phyloP scores from a whole-genome alignment of 169 alveolate species.

The Plasmodium fragile region DNA sequence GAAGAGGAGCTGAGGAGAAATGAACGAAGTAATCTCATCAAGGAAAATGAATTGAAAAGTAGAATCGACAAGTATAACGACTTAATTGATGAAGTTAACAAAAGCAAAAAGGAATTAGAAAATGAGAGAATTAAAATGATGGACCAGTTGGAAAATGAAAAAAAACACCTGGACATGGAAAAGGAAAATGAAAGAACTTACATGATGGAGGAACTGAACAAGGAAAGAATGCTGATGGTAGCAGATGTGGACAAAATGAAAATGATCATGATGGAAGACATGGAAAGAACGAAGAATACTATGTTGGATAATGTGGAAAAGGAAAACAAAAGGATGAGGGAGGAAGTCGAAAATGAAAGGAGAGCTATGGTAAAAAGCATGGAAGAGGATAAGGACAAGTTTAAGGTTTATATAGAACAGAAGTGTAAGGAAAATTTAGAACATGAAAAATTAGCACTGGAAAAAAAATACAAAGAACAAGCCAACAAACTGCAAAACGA shows the following conservation, averaged over 20 bases:
- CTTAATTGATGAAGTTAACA: constrained; percentile 52
- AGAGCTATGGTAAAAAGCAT: constrained; percentile 31
- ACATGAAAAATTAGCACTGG: constrained; percentile 40
- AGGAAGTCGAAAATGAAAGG: constrained; percentile 61
- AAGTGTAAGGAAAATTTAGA: constrained; percentile 50
- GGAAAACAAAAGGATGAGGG: constrained; percentile 32
- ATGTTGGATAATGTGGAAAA: constrained; percentile 66
- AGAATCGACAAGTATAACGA: constrained; percentile 73
- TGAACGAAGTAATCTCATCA: constrained; percentile 49
- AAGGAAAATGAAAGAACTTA: constrained; percentile 50
- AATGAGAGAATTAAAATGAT: constrained; percentile 51
- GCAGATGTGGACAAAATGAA: constrained; percentile 65
- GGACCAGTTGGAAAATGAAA: constrained; percentile 44
- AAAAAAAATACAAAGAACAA: constrained; percentile 47
- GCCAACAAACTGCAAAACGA: constrained; percentile 37
- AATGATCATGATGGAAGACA: constrained; percentile 54
- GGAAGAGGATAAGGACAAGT: constrained; percentile 59
- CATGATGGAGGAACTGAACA: constrained; percentile 60
- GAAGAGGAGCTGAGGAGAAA: constrained; percentile 74
- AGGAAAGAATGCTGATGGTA: constrained; percentile 56
- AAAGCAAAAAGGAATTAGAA: constrained; percentile 53
- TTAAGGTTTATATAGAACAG: constrained; percentile 14
- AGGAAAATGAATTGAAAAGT: constrained; percentile 59
- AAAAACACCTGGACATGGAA: constrained; percentile 40
- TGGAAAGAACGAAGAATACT: constrained; percentile 34